Evolutionary conservation across 2,329 filamentous ascomycete species (phyloP).

Genomic region (Calcarisporium arbuscula): DNA sequence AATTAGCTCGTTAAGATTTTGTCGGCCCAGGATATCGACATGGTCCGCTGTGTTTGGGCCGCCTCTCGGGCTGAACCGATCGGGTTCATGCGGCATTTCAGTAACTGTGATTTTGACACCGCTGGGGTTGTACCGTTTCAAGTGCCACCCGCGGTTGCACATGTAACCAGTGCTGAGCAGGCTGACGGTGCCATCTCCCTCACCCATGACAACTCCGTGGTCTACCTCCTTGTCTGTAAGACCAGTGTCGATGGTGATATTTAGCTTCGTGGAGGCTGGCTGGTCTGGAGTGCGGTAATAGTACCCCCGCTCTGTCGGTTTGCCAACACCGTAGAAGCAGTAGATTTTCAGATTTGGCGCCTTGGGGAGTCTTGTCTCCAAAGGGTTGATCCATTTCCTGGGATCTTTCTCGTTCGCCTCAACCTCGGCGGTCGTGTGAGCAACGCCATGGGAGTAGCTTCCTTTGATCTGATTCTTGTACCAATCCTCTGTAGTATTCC

Average conservation of each 20-base stretch:
- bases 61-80: slow-evolving; percentile 78
- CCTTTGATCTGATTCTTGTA: slow-evolving; percentile 66
- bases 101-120: slow-evolving; percentile 74
- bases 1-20: slow-evolving; percentile 85
- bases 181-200: slow-evolving; percentile 94
- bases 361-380: slow-evolving; percentile 79
- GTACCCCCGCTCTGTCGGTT: slow-evolving; percentile 86
- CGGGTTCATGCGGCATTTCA: slow-evolving; percentile 96
- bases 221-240: slow-evolving; percentile 59
- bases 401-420: slow-evolving; percentile 72
- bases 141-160: slow-evolving; percentile 91
- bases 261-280: slow-evolving; percentile 59
- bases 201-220: slow-evolving; percentile 89
- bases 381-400: slow-evolving; percentile 88
- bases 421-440: slow-evolving; percentile 71
- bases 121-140: slow-evolving; percentile 89
- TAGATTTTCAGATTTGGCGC: slow-evolving; percentile 91
- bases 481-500: slow-evolving; percentile 77
- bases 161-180: slow-evolving; percentile 91
- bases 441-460: slow-evolving; percentile 85
- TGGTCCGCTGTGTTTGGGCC: slow-evolving; percentile 75
- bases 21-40: slow-evolving; percentile 88
- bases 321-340: slow-evolving; percentile 95
- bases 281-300: slow-evolving; percentile 72
- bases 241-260: slow-evolving; percentile 66